Conservation (phyloP, 1,139 yeast species). For the Blastobotrys indianensis region DNA sequence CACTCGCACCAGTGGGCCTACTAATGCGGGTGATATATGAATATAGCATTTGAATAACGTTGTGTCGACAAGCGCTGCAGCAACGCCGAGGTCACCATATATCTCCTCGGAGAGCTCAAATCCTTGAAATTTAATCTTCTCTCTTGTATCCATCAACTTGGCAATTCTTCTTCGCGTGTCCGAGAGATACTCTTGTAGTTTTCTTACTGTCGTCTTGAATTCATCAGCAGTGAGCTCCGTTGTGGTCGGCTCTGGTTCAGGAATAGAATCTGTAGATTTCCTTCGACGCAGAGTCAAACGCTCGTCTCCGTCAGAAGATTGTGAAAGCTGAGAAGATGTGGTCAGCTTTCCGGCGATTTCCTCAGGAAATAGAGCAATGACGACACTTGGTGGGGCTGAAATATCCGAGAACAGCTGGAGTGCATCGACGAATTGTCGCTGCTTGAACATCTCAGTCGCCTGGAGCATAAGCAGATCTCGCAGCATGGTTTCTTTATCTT, state of each 20-base stretch:
- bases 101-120: constrained; percentile 26
- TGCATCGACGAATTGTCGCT: constrained; percentile 36
- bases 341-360: constrained; percentile 25
- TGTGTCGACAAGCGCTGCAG: constrained; percentile 64
- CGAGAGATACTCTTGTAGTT: constrained; percentile 50
- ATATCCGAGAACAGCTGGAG: constrained; percentile 45
- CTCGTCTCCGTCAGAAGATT: not conserved
- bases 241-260: constrained; percentile 1
- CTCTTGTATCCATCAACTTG: constrained; percentile 20
- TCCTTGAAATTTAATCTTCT: constrained; percentile 25
- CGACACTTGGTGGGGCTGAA: constrained; percentile 52
- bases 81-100: constrained; percentile 32
- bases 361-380: constrained; percentile 43
- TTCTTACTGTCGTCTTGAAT: constrained; percentile 41
- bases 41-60: constrained; percentile 71
- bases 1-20: constrained; percentile 77
- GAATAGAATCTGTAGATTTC: not conserved
- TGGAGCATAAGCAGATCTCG: constrained; percentile 42
- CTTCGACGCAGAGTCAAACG: not conserved
- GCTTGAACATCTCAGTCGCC: constrained; percentile 37
- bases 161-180: constrained; percentile 46
- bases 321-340: not conserved
- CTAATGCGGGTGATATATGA: constrained; percentile 58
- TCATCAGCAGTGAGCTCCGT: constrained; percentile 19
- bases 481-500: constrained; percentile 34